Evolutionary conservation across 139 green algal species (phyloP), one percentile per base, ranked within the genome.

Genomic region (Closterium sp.): DNA sequence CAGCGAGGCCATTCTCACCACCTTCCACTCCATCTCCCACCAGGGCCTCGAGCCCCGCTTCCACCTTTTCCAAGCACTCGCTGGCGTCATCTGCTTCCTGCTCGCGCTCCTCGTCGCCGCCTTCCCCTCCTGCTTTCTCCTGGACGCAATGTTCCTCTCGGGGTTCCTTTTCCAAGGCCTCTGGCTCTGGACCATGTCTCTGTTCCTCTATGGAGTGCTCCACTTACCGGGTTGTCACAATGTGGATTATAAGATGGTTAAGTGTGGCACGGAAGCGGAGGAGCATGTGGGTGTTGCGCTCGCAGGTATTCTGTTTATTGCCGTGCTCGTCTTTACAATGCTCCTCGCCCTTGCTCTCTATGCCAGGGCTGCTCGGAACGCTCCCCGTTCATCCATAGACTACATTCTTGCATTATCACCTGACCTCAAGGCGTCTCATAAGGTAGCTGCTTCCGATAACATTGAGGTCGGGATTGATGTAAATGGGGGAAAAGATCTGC

Each of bases 21-120:
- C 27, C 31, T 93, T 93, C 70, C 91, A 93, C 85, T 93, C 91
- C 22, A 90, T 32, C 24, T 92, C 22, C 91, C 91, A 93, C 91
- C 6, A 29, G 10, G 91, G 91, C 30, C 91, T 93, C 21, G 91
- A 93, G 88, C 86, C n/a, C 62, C 87, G 86, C 87, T 93, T 38
- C 91, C 91, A 93, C 88, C 22, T 31, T 22, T 30, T 93, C 28
- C 91, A 92, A 27, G 50, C 86, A 45, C 86, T 91, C 7, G 24
- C 32, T 27, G 91, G 9, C 28, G 2, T 28, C 21, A 24, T n/a
- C 28, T 91, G 86, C 31, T 29, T 91, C 24, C 22, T 93, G 21
- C 13, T 91, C 6, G 86, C 86, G 10, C 45, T 88, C 31, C 85
- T 93, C 85, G 28, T 22, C 5, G 91, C 91, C 19, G 31, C 32